Evolutionary conservation across 2,329 filamentous ascomycete species (phyloP).

Genomic region (Drechslerella dactyloides): DNA sequence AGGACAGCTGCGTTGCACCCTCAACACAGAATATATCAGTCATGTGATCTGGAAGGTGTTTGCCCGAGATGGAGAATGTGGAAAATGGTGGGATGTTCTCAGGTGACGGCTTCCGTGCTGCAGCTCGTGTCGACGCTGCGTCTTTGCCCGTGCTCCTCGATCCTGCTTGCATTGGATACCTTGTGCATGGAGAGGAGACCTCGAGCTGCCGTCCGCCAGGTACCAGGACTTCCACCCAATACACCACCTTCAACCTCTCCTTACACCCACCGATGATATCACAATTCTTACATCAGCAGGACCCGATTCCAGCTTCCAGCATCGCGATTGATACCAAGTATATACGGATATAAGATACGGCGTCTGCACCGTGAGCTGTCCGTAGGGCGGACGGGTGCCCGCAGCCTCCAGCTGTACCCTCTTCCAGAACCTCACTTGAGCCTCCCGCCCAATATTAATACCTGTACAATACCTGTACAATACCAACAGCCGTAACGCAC

Average conservation of each 20-base stretch:
- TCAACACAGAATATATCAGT: background rate
- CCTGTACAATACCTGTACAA: no score
- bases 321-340: no score
- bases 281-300: no score
- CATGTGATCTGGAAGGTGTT: slow-evolving; percentile 30
- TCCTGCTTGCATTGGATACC: background rate
- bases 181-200: background rate
- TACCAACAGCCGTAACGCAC: no score
- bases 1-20: background rate
- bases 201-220: background rate
- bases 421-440: slow-evolving; percentile 12
- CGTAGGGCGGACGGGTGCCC: slow-evolving; percentile 2
- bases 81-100: no score
- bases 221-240: background rate
- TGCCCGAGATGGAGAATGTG: background rate
- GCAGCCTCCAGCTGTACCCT: slow-evolving; percentile 16
- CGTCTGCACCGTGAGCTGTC: no score
- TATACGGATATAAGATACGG: no score
- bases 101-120: slow-evolving; percentile 47
- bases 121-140: slow-evolving; percentile 43
- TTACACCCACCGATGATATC: background rate
- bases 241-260: background rate
- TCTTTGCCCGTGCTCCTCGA: background rate
- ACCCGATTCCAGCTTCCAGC: no score
- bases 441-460: no score